Evolutionary conservation across 192 early-diverging fungal genomes (phyloP), one percentile per base, ranked within the genome.

Genomic region (Chytriomyces sp.): DNA sequence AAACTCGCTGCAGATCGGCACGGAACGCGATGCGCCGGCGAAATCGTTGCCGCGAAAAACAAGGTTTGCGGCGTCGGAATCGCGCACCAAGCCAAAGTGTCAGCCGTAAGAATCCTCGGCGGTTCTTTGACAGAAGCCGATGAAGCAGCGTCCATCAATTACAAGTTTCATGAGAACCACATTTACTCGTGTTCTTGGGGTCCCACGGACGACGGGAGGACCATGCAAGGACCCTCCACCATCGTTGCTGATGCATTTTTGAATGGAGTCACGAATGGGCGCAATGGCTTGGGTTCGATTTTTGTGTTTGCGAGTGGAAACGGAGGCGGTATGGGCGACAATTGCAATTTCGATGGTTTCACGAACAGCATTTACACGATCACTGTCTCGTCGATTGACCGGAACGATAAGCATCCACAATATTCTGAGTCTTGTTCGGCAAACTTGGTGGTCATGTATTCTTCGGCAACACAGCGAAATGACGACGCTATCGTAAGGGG

Each of bases 111-210:
- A 45, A 96, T 99, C 73, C 86, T 99, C 6, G 97, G 95, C 5
- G 91, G 87, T 8, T 86, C 85, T 13, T 89, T 98, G 63, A 95
- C 94, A 11, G 93, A 97, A 77, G 93, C 86, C 24, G 96, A 98
- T 77, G 96, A 99, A 80, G 92, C 97, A 3, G 86, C 87, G 16
- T 92, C 96, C 26, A 86, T 98, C 26, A 98, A 95, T 79, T 97
- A 93, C 77, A 89, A 84, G 45, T 95, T 84, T 80, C 87, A 99
- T 60, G 87, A 91, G 11, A 99, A 94, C 81, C 89, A 95, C 61
- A 97, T 99, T 68, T 99, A 96, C 84, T 95, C 94, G 23, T 98
- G 96, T 82, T 92, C 91, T 50, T 99, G 96, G 96, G 96, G 96
- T 0, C 96, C 97, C 46, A 83, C 88, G 45, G 97, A 99, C 78